Evolutionary conservation across 2,329 filamentous ascomycete species (phyloP), one percentile per base, ranked within the genome.

Genomic region (Phaeosphaeria sp.): DNA sequence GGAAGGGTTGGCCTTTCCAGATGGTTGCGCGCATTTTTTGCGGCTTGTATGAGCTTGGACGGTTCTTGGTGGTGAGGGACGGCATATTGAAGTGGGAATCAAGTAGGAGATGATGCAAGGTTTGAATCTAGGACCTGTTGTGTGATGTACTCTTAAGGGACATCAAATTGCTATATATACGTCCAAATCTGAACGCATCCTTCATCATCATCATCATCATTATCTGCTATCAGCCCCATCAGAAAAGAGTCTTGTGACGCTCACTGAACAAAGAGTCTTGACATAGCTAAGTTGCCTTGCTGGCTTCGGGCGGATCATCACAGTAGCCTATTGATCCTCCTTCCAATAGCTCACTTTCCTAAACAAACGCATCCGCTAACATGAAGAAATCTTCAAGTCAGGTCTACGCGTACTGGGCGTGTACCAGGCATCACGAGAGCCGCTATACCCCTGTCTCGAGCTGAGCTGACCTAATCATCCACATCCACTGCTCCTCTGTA

Each of bases 1-100:
- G 55, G 53, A 66, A 71, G 6, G 69, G 62, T 10, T 46, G 44
- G 15, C 44, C 44, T 36, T 36, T 36, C 30, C 30, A 36, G 30
- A 36, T 6, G 6, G 30, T 13, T 15, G 30, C 30, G 30, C 30
- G 30, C 30, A 36, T 36, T 3, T 6, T 36, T 13, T 36, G 5
- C 11, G 5, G 30, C 30, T 13, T 36, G 30, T 36, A 36, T 7
- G 30, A 13, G 9, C 25, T 9, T 3, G 7, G 30, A 3, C 30
- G 30, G 11, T 6, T 36, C 6, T 13, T 6, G 6, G 30, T 15
- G 7, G 30, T 6, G 11, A 15, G 3, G 30, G 30, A 36, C 6
- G 30, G 11, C 30, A 36, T 36, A 11, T 11, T 36, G 30, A 15
- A 3, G 6, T 36, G 30, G 3, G 30, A n/a, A n/a, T n/a, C n/a